phyloP scores from a whole-genome alignment of 441 rosid species.

The Arabidopsis hybrid region DNA sequence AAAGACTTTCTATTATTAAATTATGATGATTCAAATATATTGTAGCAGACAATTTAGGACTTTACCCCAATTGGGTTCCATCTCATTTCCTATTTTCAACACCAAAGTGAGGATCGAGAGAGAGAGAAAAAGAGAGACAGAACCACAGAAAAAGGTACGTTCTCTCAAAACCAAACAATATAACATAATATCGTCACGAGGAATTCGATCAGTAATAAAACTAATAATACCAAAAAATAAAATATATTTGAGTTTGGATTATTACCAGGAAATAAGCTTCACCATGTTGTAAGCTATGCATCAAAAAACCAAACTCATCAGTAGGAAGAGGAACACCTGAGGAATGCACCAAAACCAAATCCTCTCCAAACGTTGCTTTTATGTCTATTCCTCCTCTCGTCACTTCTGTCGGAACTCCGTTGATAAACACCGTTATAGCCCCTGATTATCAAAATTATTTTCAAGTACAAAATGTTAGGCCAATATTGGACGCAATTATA shows the following conservation, averaged over 20 bases:
- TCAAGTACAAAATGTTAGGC: constrained; percentile 38
- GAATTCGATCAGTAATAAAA: constrained; percentile 13
- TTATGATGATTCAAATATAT: constrained; percentile 16
- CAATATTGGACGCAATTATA: constrained; percentile 15
- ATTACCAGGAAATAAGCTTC: constrained; percentile 95
- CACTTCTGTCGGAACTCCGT: constrained; percentile 84
- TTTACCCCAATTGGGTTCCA: constrained; percentile 44
- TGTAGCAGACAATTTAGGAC: constrained; percentile 47
- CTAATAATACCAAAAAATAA: too few species aligned
- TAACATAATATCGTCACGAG: constrained; percentile 17
- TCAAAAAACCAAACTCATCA: constrained; percentile 76
- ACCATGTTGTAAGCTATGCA: constrained; percentile 88
- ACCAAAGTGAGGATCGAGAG: constrained; percentile 24
- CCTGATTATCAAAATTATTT: constrained; percentile 46
- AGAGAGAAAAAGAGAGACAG: not conserved
- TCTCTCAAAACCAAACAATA: constrained; percentile 16
- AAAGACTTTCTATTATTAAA: constrained; percentile 17
- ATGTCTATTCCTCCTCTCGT: constrained; percentile 80
- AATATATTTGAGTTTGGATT: not conserved
- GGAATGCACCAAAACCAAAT: constrained; percentile 70
- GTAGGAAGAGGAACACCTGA: constrained; percentile 79
- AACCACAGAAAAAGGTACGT: not conserved
- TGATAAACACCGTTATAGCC: constrained; percentile 77
- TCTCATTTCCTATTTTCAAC: constrained; percentile 43
- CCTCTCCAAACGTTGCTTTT: constrained; percentile 80